phyloP scores from a whole-genome alignment of 2,329 filamentous ascomycete species.

The Fusarium ramigenum region DNA sequence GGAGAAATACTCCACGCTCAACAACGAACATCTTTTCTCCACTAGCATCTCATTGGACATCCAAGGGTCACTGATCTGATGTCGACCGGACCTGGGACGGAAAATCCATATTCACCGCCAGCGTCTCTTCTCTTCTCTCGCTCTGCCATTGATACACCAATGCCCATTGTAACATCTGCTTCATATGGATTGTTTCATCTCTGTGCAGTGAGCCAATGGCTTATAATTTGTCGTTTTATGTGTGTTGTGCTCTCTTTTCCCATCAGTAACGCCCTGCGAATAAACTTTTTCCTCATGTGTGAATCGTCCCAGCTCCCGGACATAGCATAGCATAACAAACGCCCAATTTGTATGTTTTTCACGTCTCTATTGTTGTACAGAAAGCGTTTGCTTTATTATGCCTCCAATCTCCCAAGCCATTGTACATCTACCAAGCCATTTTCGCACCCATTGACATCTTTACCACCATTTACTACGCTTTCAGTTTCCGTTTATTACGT shows the following conservation, averaged over 20 bases:
- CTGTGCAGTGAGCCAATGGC: constrained; percentile 15
- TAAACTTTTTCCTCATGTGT: constrained; percentile 20
- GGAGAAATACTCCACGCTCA: constrained; percentile 29
- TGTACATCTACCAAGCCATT: neutral
- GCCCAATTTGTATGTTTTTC: constrained; percentile 11
- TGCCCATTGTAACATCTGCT: neutral
- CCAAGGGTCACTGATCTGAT: constrained; percentile 13
- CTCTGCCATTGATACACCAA: constrained; percentile 3
- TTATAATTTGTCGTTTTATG: neutral
- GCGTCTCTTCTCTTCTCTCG: neutral
- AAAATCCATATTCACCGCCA: constrained; percentile 32
- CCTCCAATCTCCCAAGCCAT: neutral
- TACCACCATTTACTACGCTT: neutral
- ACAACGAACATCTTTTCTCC: constrained; percentile 22
- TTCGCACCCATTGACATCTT: neutral
- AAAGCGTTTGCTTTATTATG: neutral
- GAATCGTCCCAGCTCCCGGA: constrained; percentile 13
- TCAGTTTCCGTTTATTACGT: neutral
- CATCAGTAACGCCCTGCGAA: constrained; percentile 1
- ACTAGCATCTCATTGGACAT: constrained; percentile 29
- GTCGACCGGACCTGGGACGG: neutral
- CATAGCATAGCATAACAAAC: constrained; percentile 10
- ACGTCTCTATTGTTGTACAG: neutral
- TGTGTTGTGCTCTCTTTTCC: neutral
- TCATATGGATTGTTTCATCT: neutral